A percentile compares a stretch with the other conserved stretches of the same genome.
phyloP scores from a whole-genome alignment of 495 filamentous ascomycete genomes.

The Aspergillus coremiiformis region DNA sequence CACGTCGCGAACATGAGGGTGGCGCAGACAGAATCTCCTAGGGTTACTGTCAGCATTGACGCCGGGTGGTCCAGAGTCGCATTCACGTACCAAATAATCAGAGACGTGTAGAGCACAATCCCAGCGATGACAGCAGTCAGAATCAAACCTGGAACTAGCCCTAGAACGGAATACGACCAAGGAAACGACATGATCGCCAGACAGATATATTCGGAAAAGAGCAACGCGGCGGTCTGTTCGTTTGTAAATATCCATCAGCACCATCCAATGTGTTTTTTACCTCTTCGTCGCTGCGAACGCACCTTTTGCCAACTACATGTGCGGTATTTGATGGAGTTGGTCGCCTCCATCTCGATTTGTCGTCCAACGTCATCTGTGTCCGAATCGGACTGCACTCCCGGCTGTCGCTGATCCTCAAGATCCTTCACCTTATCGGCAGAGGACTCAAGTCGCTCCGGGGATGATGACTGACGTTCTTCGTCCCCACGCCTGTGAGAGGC shows the following conservation, averaged over 20 bases:
- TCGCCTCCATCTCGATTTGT: constrained; percentile 72
- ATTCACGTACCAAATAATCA: constrained; percentile 59
- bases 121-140: constrained; percentile 67
- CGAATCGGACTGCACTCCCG: constrained; percentile 23
- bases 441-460: constrained; percentile 20
- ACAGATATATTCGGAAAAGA: constrained; percentile 91
- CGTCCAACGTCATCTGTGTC: constrained; percentile 49
- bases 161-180: constrained; percentile 79
- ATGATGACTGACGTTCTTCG: constrained; percentile 17
- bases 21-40: constrained; percentile 76
- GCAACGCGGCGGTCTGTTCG: constrained; percentile 66
- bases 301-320: constrained; percentile 91
- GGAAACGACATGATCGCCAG: constrained; percentile 93
- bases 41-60: constrained; percentile 1
- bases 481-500: constrained; percentile 10
- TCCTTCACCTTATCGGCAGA: constrained; percentile 29
- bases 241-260: background rate
- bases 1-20: constrained; percentile 81
- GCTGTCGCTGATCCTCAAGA: constrained; percentile 24
- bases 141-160: constrained; percentile 80
- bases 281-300: background rate
- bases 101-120: constrained; percentile 76
- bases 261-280: no score
- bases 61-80: background rate
- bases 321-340: constrained; percentile 74